A percentile compares a stretch with the other conserved stretches of the same genome.
Conservation (phyloP, 2,329 filamentous ascomycete genomes). For the Sphaceloma murrayae region DNA sequence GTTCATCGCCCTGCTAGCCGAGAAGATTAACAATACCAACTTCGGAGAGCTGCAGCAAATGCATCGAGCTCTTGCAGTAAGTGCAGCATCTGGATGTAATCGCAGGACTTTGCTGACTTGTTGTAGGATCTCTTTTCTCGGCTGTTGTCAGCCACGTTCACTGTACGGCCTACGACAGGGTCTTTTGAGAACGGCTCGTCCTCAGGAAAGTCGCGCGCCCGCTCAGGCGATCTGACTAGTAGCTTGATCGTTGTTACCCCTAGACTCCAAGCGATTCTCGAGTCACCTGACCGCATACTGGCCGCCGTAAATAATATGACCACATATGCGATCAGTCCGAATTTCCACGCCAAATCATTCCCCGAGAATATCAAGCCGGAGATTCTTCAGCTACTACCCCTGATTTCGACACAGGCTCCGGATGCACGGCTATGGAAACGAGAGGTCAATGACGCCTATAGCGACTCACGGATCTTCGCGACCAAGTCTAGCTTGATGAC, state of each 20-base stretch:
- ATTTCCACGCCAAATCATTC: slow-evolving; percentile 74
- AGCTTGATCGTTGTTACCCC: slow-evolving; percentile 73
- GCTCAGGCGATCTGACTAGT: slow-evolving; percentile 56
- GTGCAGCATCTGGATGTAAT: slow-evolving; percentile 29
- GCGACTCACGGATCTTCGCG: slow-evolving; percentile 78
- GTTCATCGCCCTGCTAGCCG: slow-evolving; percentile 79
- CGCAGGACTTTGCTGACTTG: slow-evolving; percentile 24
- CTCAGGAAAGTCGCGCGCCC: slow-evolving; percentile 42
- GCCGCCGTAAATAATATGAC: slow-evolving; percentile 73
- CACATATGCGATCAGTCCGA: slow-evolving; percentile 69
- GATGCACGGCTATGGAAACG: slow-evolving; percentile 88
- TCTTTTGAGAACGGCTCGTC: slow-evolving; percentile 6
- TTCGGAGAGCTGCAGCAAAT: slow-evolving; percentile 91
- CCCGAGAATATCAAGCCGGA: slow-evolving; percentile 71
- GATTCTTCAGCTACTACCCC: slow-evolving; percentile 62
- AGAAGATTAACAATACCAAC: slow-evolving; percentile 95
- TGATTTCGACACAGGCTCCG: slow-evolving; percentile 66
- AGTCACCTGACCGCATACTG: slow-evolving; percentile 74
- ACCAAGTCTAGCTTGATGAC: slow-evolving; percentile 56
- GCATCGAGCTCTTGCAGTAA: slow-evolving; percentile 76
- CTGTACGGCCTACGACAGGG: slow-evolving; percentile 47
- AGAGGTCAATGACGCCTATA: slow-evolving; percentile 84
- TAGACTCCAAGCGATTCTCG: slow-evolving; percentile 69
- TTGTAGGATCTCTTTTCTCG: slow-evolving; percentile 74
- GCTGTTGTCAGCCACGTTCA: slow-evolving; percentile 86